phyloP scores from a whole-genome alignment of 148 eudicot species.

The Bassia scoparia region DNA sequence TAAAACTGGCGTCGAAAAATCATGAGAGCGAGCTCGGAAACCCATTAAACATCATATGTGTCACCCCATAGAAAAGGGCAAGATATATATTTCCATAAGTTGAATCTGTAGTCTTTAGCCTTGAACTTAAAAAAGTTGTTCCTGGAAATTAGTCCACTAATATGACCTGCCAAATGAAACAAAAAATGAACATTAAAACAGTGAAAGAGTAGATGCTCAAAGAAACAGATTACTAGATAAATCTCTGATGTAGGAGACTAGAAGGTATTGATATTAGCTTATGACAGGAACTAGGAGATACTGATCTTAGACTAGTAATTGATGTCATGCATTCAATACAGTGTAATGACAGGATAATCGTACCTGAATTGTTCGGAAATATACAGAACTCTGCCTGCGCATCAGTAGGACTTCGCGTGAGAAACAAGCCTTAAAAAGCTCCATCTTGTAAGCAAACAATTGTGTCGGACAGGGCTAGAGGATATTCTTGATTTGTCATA shows the following conservation, averaged over 20 bases:
- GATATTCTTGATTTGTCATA: conserved; percentile 54
- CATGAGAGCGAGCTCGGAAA: conserved; percentile 74
- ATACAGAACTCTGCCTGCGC: conserved; percentile 67
- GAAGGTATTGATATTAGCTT: too few relatives aligned
- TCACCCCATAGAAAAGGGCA: conserved; percentile 57
- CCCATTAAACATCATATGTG: conserved; percentile 87
- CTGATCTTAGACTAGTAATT: too few relatives aligned
- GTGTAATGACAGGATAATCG: not conserved
- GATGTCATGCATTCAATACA: too few relatives aligned
- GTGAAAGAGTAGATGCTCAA: not conserved
- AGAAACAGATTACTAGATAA: not conserved
- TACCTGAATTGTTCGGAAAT: conserved; percentile 75
- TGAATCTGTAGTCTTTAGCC: conserved; percentile 55
- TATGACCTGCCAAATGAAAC: conserved; percentile 45
- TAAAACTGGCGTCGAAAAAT: conserved; percentile 83
- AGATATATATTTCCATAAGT: conserved; percentile 59
- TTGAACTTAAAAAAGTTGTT: conserved; percentile 56
- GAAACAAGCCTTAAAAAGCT: conserved; percentile 66
- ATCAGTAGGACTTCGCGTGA: conserved; percentile 65
- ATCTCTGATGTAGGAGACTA: too few relatives aligned
- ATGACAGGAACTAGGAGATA: too few relatives aligned
- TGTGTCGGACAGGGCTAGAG: conserved; percentile 45
- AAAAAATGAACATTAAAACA: not conserved
- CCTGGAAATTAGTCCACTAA: conserved; percentile 61
- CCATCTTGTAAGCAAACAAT: conserved; percentile 58